Percentiles rank a stretch among this genome's conserved stretches.
phyloP scores from a whole-genome alignment of 164 flowering plant genomes.

The Sedum album region DNA sequence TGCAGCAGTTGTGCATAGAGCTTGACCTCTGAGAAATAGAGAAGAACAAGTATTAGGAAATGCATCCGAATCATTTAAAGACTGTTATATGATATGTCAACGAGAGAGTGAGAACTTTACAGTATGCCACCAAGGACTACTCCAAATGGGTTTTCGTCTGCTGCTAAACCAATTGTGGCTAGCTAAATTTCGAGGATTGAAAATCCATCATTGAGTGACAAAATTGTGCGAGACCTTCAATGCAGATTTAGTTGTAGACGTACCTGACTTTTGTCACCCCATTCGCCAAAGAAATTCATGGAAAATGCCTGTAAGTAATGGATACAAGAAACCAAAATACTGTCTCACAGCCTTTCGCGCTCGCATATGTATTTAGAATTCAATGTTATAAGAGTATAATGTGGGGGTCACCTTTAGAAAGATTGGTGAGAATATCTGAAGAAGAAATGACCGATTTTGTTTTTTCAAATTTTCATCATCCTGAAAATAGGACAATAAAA shows the following conservation, averaged over 20 bases:
- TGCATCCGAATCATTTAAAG: neutral
- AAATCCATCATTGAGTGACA: conserved; percentile 6
- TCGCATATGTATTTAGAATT: neutral
- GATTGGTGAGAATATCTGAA: conserved; percentile 87
- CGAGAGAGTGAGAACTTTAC: conserved; percentile 34
- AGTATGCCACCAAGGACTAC: conserved; percentile 94
- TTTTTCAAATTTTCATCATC: conserved; percentile 76
- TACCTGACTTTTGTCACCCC: conserved; percentile 99
- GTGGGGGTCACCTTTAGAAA: conserved; percentile 58
- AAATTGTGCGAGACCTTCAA: neutral
- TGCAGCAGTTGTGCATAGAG: conserved; percentile 90
- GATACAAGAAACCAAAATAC: neutral
- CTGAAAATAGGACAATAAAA: conserved; percentile 25
- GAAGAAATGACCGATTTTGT: conserved; percentile 49
- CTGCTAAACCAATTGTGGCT: conserved; percentile 95
- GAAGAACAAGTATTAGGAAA: conserved; percentile 5
- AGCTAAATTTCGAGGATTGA: conserved; percentile 43
- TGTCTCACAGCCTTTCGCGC: neutral
- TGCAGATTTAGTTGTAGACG: conserved; percentile 7
- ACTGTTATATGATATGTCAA: neutral
- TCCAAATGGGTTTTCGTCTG: conserved; percentile 93
- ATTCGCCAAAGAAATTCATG: conserved; percentile 94
- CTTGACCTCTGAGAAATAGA: conserved; percentile 63
- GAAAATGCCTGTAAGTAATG: conserved; percentile 75
- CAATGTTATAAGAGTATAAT: neutral